A percentile compares a stretch with the other conserved stretches of the same genome.
These are phyloP conservation scores for Aspergillus heteromorphus DNA, from an alignment of 495 filamentous ascomycete genomes.

Conservation along the genomic window DNA sequence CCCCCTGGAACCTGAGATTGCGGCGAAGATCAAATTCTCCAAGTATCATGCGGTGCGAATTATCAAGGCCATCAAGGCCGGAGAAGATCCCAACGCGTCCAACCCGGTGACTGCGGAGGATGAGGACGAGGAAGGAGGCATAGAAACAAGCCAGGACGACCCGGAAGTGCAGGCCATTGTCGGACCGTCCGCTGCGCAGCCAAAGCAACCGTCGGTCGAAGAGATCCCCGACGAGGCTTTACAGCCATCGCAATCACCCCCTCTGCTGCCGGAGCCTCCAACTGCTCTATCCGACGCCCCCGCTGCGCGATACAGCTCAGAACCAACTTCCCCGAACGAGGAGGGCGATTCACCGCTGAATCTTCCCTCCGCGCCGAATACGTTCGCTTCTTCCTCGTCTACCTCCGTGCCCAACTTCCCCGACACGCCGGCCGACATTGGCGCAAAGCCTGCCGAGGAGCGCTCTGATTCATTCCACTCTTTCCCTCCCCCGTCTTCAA, in stretches of 20 bases:
- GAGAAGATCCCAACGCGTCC: constrained; percentile 85
- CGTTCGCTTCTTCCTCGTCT: constrained; percentile 25
- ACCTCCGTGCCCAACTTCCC: constrained; percentile 29
- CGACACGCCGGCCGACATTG: constrained; percentile 30
- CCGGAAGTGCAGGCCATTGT: constrained; percentile 49
- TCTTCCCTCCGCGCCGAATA: constrained; percentile 38
- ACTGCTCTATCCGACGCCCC: constrained; percentile 24
- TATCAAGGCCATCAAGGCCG: constrained; percentile 81
- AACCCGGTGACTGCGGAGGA: constrained; percentile 62
- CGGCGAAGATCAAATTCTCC: constrained; percentile 86
- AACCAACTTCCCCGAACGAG: constrained; percentile 14
- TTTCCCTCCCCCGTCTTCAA: constrained; percentile 38
- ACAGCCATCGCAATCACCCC: constrained; percentile 46
- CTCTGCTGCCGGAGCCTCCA: constrained; percentile 30
- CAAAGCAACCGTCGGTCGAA: constrained; percentile 54
- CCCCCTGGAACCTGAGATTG: constrained; percentile 64
- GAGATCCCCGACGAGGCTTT: constrained; percentile 46
- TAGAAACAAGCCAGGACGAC: constrained; percentile 10
- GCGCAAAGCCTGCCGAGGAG: constrained; percentile 9
- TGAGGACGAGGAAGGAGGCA: constrained; percentile 15
- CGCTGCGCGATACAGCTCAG: constrained; percentile 20
- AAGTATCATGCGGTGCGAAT: constrained; percentile 95
- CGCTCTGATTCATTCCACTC: constrained; percentile 37
- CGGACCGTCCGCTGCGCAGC: constrained; percentile 25
- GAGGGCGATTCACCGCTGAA: constrained; percentile 24